Evolutionary conservation across 2,329 filamentous ascomycete genomes (phyloP), one percentile per base, ranked within the genome.

Genomic region (Talaromyces amestolkiae): DNA sequence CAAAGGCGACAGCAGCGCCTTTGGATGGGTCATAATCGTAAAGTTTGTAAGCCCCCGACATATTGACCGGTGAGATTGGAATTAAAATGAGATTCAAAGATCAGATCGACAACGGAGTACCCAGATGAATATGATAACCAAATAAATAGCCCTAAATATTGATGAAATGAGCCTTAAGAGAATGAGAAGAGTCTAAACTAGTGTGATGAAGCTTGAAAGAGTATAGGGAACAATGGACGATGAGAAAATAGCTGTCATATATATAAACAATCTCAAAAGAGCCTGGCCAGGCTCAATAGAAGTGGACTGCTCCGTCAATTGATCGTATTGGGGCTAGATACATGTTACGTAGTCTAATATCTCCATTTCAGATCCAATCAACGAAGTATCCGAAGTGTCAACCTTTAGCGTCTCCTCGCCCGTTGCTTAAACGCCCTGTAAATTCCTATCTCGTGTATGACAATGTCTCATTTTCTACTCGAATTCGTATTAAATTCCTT

Each of bases 21-120:
- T 85, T 61, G 0, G 80, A 82, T 0, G 85, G 75, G n/a, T 73
- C 75, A 67, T 83, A 83, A 45, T 77, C 74, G 64, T 77, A 78
- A 24, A 73, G 67, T 22, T 65, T 65, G 43, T 64, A 49, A 4
- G 5, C 33, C 7, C 31, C 24, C 10, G 65, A 56, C 47, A 59
- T 35, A 17, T 67, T 62, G 67, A 70, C 71, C 8, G 47, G 70
- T 22, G 47, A 37, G 13, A 11, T 15, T 37, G 2, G 11, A 56
- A 8, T 54, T n/a, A 35, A 13, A 17, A 13, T 2, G 5, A 33
- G 24, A n/a, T 19, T 5, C 33, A 53, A 22, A 15, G 2, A 10
- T 17, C 47, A 13, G 10, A 45, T 31, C 11, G 15, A 53, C 24
- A 11, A 10, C 27, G 8, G n/a, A 53, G 49, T 33, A 33, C 15